Percentiles rank a stretch among this genome's conserved stretches.
phyloP scores from a whole-genome alignment of 306 rosid genomes.

The Pterocarpus santalinus region DNA sequence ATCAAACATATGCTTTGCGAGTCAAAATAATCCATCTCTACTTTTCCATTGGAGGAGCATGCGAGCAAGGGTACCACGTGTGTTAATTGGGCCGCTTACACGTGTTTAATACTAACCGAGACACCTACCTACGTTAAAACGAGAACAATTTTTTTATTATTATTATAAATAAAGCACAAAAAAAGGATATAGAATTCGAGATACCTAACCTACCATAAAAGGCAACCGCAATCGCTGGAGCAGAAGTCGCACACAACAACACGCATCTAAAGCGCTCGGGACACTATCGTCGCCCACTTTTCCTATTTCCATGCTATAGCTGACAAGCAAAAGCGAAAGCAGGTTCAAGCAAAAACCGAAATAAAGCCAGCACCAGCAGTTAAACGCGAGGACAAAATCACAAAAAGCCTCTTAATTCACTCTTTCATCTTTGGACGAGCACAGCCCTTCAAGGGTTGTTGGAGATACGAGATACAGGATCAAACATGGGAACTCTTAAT shows the following conservation, averaged over 20 bases:
- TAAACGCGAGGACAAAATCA: too few species aligned
- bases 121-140: neutral
- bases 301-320: neutral
- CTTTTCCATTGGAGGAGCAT: neutral
- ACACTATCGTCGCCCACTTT: too few species aligned
- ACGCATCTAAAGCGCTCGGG: neutral
- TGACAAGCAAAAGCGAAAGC: conserved; percentile 26
- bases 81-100: too few species aligned
- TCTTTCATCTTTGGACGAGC: neutral
- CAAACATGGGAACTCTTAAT: conserved; percentile 55
- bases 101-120: neutral
- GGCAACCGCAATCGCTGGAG: neutral
- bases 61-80: too few species aligned
- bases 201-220: neutral
- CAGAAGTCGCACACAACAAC: neutral
- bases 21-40: neutral
- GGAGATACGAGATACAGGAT: neutral
- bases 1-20: too few species aligned
- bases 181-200: neutral
- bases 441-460: neutral
- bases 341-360: neutral
- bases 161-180: too few species aligned
- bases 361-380: neutral
- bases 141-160: too few species aligned
- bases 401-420: neutral